phyloP scores from a whole-genome alignment of 2,329 filamentous ascomycete genomes.

The Ceratocystis cubensis region DNA sequence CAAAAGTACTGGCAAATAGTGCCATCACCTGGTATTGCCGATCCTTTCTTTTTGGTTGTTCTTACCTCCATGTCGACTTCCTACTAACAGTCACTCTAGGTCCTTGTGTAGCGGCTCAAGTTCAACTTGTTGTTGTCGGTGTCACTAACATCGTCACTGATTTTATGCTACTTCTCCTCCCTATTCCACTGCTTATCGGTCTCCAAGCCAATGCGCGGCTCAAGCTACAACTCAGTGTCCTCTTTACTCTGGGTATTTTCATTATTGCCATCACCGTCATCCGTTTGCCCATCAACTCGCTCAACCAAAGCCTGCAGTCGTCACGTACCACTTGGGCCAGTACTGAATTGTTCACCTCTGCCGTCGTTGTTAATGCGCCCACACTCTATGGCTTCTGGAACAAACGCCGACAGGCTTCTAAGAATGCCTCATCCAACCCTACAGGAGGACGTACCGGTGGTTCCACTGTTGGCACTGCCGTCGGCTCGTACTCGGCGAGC shows the following conservation, averaged over 20 bases:
- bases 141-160: conserved; percentile 25
- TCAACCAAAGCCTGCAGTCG: conserved; percentile 28
- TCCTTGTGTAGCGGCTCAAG: conserved; percentile 26
- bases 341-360: conserved; percentile 28
- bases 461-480: not conserved
- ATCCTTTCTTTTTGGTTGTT: not conserved
- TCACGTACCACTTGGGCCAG: conserved; percentile 31
- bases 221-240: conserved; percentile 27
- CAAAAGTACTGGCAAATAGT: conserved; percentile 45
- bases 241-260: conserved; percentile 31
- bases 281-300: conserved; percentile 30
- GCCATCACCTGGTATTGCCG: conserved; percentile 29
- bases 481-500: not conserved
- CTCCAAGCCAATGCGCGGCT: conserved; percentile 26
- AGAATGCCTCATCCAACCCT: conserved; percentile 8
- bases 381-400: conserved; percentile 30
- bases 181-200: conserved; percentile 19
- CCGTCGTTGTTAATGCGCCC: conserved; percentile 31
- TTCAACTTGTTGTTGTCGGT: conserved; percentile 28
- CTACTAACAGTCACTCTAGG: conserved; percentile 20
- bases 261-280: conserved; percentile 32
- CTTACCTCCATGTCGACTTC: not conserved
- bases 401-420: conserved; percentile 21
- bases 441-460: not conserved
- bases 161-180: conserved; percentile 19